A percentile compares a stretch with the other conserved stretches of the same genome.
Evolutionary conservation across 2,329 filamentous ascomycete genomes (phyloP).

Genomic region (Cercospora sp.): DNA sequence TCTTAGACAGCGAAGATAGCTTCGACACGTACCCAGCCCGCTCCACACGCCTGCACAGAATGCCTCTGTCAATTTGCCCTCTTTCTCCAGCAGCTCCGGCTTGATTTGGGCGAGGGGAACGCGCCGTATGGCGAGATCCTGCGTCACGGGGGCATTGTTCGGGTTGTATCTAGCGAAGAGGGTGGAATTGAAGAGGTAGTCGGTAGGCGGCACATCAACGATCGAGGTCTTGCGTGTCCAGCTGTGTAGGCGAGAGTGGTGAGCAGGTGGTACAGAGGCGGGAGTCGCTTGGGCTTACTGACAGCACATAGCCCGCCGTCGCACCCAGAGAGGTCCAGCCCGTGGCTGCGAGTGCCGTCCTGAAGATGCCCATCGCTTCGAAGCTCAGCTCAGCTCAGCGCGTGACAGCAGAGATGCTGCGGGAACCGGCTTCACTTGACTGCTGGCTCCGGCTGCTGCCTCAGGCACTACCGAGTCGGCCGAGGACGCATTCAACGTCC

Average conservation of each 20-base stretch:
- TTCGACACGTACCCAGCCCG: constrained; percentile 56
- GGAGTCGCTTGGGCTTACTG: background rate
- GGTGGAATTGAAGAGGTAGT: constrained; percentile 61
- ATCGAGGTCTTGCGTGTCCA: constrained; percentile 58
- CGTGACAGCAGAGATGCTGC: background rate
- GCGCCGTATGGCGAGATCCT: constrained; percentile 64
- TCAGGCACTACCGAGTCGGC: background rate
- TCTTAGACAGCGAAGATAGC: background rate
- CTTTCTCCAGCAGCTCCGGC: constrained; percentile 63
- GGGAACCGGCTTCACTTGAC: background rate
- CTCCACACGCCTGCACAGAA: constrained; percentile 70
- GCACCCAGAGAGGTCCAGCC: constrained; percentile 46
- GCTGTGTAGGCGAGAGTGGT: background rate
- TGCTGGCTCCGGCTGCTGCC: background rate
- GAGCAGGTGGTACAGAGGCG: background rate
- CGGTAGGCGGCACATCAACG: constrained; percentile 59
- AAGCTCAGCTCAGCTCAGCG: constrained; percentile 1
- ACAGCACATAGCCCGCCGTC: constrained; percentile 53
- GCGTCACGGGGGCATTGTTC: constrained; percentile 60
- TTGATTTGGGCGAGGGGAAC: constrained; percentile 65
- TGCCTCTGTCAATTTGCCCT: constrained; percentile 61
- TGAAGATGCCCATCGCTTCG: constrained; percentile 37
- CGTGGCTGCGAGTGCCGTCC: constrained; percentile 34
- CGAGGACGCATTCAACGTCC: background rate
- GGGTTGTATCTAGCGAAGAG: constrained; percentile 63